phyloP scores from a whole-genome alignment of 805 yeast species.

The Naumovozyma baii region DNA sequence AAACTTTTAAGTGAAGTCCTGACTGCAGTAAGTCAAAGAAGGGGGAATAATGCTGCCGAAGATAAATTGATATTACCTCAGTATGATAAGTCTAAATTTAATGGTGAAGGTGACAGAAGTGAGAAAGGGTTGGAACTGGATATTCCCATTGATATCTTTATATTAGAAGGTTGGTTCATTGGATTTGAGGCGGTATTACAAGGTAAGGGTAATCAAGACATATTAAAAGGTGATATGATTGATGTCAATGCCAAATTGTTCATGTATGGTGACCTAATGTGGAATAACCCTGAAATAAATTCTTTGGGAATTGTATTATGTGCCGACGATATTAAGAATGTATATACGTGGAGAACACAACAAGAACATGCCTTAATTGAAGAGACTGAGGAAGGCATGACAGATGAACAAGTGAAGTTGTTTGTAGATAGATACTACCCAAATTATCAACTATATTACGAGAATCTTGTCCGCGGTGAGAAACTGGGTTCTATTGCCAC shows the following conservation, averaged over 20 bases:
- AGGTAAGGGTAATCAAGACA: conserved; percentile 13
- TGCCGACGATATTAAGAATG: conserved; percentile 50
- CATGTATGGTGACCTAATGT: conserved; percentile 37
- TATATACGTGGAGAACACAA: conserved; percentile 70
- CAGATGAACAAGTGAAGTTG: conserved; percentile 50
- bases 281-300: conserved; percentile 41
- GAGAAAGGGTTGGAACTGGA: conserved; percentile 23
- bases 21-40: conserved; percentile 25
- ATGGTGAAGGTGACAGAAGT: conserved; percentile 74
- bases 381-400: conserved; percentile 65
- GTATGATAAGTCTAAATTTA: conserved; percentile 65
- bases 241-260: conserved; percentile 44
- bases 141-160: conserved; percentile 47
- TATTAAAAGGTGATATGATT: conserved; percentile 24
- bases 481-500: conserved; percentile 23
- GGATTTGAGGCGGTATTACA: conserved; percentile 50
- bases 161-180: conserved; percentile 92
- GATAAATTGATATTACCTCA: conserved; percentile 40
- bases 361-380: conserved; percentile 32
- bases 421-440: conserved; percentile 88
- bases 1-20: conserved; percentile 15
- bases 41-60: conserved; percentile 21
- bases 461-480: conserved; percentile 31
- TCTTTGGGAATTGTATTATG: conserved; percentile 54
- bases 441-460: conserved; percentile 61